Evolutionary conservation across 345 rosid species (phyloP), one percentile per base, ranked within the genome.

Genomic region (Physaria fendleri): DNA sequence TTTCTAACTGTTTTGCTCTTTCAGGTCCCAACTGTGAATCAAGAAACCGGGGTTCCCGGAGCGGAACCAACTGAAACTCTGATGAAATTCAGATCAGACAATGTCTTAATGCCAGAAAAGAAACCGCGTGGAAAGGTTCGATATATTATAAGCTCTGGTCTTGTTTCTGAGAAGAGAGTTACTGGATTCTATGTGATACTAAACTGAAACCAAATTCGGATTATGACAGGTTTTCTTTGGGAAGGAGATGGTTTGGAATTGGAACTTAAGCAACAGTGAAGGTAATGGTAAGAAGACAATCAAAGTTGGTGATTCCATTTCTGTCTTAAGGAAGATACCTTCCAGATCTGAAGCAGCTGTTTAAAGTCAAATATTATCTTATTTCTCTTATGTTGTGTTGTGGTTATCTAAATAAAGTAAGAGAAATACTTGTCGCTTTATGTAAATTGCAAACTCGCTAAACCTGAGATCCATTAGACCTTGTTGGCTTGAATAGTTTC

Each of bases 301-400:
- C 17, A 79, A 78, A 43, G 84, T 86, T 10, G 95, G 95, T 65
- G 95, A 92, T 81, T 71, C 87, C 47, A 73, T 92, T 47, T 38
- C 54, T 34, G 87, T 82, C 17, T 28, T 81, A 12, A 69, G 60
- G 75, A 75, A 75, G 70, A 78, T 84, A 22, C 63, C 84, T 14
- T 82, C 89, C 53, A 80, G 79, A 47, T 79, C 88, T 47, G 95
- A 92, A 76, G 96, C 96, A 5, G 79, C 85, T 21, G 90, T 72
- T 55, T 91, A 75, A 75, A 71, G 28, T 68, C 32, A 17, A 14
- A 23, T 14, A 5, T 24, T n/a, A n/a, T n/a, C n/a, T n/a, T n/a
- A n/a, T n/a, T n/a, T n/a, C n/a, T n/a, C n/a, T n/a, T n/a, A n/a
- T n/a, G n/a, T n/a, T n/a, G n/a, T n/a, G n/a, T n/a, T n/a, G n/a